Percentiles rank a stretch among this genome's conserved stretches.
phyloP scores from a whole-genome alignment of 441 rosid species.

The Jatropha podagrica region DNA sequence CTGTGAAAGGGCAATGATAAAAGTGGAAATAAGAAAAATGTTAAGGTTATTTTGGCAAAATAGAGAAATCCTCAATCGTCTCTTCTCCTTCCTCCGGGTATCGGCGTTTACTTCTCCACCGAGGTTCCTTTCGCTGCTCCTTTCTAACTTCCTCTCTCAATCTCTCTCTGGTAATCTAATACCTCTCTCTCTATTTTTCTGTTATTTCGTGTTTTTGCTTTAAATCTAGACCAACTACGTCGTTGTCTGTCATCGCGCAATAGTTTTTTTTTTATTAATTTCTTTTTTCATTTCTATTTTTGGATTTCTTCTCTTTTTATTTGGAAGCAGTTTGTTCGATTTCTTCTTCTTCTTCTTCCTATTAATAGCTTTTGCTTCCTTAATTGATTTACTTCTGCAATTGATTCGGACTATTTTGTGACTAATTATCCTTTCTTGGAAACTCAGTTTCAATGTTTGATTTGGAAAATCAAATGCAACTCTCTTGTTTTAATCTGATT shows the following conservation, averaged over 20 bases:
- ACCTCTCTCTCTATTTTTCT: neutral
- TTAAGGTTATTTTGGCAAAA: constrained; percentile 6
- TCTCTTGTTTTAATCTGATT: neutral
- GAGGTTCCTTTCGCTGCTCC: neutral
- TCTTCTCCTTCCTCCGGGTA: neutral
- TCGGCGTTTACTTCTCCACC: constrained; percentile 12
- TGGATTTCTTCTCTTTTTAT: neutral
- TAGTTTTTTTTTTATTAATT: neutral
- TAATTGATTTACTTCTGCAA: neutral
- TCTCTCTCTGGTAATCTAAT: neutral
- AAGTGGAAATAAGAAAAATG: neutral
- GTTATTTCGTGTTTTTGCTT: neutral
- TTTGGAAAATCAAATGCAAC: neutral
- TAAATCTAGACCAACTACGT: neutral
- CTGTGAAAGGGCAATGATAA: neutral
- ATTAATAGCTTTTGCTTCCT: neutral
- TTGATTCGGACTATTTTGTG: neutral
- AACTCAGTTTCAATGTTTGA: too few species aligned
- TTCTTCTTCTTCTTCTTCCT: neutral
- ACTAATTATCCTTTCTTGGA: too few species aligned
- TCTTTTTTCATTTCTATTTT: too few species aligned
- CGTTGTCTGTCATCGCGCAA: neutral
- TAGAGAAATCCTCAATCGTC: neutral
- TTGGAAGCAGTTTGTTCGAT: neutral
- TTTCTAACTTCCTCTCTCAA: neutral